These are phyloP conservation scores for Grosmannia huntii DNA, from an alignment of 2,329 filamentous ascomycete species.

Conservation along the genomic window DNA sequence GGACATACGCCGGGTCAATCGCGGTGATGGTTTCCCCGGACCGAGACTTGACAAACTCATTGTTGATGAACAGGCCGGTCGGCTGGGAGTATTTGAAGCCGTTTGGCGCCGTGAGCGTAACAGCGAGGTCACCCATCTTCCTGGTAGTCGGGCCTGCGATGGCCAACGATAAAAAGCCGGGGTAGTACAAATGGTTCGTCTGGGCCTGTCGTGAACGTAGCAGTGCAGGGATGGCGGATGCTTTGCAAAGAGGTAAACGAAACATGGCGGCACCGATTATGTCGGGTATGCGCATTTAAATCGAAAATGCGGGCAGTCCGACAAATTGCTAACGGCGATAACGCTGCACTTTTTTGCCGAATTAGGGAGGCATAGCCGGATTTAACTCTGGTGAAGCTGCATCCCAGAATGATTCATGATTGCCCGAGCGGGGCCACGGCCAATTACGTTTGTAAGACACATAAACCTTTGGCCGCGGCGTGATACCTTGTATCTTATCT, in stretches of 20 bases:
- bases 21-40: background rate
- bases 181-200: background rate
- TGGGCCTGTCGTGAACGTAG: background rate
- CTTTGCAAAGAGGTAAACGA: background rate
- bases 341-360: background rate
- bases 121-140: background rate
- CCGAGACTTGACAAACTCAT: slow-evolving; percentile 4
- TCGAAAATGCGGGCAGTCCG: background rate
- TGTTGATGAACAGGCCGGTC: slow-evolving; percentile 10
- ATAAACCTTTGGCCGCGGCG: no score
- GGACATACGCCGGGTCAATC: slow-evolving; percentile 4
- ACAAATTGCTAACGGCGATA: background rate
- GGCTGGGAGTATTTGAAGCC: slow-evolving; percentile 4
- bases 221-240: background rate
- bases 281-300: background rate
- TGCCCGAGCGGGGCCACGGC: no score
- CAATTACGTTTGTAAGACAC: no score
- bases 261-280: background rate
- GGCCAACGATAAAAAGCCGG: background rate
- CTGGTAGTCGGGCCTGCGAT: background rate
- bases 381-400: background rate
- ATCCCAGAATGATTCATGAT: no score
- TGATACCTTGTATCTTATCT: no score
- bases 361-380: background rate
- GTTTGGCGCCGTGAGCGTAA: slow-evolving; percentile 4